These are phyloP conservation scores for Vitis hybrid DNA, from an alignment of 177 flowering plant species.

Conservation along the genomic window DNA sequence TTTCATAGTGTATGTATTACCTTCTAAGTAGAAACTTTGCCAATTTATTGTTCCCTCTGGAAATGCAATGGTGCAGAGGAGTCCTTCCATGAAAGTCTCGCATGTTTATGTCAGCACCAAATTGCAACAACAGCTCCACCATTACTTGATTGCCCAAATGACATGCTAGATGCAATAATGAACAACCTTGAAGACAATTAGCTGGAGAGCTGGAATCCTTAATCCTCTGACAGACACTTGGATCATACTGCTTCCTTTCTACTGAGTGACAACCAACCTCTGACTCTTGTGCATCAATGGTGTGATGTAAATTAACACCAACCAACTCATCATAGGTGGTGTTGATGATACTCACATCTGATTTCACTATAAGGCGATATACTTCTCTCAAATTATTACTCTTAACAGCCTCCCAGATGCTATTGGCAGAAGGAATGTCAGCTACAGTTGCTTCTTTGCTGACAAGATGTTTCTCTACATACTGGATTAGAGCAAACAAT, in stretches of 20 bases:
- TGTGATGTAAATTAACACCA: conserved; percentile 25
- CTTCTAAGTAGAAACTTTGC: conserved; percentile 85
- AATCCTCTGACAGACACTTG: conserved; percentile 43
- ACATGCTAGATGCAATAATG: conserved; percentile 87
- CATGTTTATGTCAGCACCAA: conserved; percentile 74
- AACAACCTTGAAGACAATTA: conserved; percentile 70
- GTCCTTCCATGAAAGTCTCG: conserved; percentile 86
- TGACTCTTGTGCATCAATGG: conserved; percentile 23
- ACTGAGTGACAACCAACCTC: conserved; percentile 3
- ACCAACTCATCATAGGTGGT: conserved; percentile 54
- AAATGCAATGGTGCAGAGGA: conserved; percentile 86
- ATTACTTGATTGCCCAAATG: conserved; percentile 52
- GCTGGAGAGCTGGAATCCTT: conserved; percentile 43
- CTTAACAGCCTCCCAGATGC: conserved; percentile 83
- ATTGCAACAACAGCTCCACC: conserved; percentile 83
- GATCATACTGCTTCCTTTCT: conserved; percentile 40
- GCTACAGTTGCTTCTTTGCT: conserved; percentile 28
- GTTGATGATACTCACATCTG: conserved; percentile 49
- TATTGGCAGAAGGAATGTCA: conserved; percentile 31
- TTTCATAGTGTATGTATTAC: conserved; percentile 30
- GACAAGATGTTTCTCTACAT: conserved; percentile 68
- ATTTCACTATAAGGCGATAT: conserved; percentile 64
- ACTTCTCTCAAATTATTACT: conserved; percentile 53
- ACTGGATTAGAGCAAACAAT: conserved; percentile 43
- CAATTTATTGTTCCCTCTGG: conserved; percentile 47